Base-by-base conservation (phyloP, 2,329 filamentous ascomycete genomes). In the Leptographium lundbergii region DNA sequence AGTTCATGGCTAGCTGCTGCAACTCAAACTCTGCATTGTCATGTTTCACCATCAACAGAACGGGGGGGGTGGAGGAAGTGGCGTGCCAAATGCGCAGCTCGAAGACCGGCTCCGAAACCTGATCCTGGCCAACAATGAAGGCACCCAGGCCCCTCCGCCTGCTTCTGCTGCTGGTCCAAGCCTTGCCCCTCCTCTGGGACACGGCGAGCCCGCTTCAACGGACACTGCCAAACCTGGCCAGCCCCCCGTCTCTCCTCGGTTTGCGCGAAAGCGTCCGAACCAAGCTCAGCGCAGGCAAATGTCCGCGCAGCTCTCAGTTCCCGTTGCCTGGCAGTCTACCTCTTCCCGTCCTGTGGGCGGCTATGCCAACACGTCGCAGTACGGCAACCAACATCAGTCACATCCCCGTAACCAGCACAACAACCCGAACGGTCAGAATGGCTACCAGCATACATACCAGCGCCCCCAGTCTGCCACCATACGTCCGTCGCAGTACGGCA, bases 231-330 rank as follows among this genome's bases (percentile, higher is more conserved):
- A 53, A 6, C 45, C 50, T 42, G 54, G 47, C 17, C 54, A 45
- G 25, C 47, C 61, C 4, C 60, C 62, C 2, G 53, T 47, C 2
- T 61, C 63, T 22, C 63, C 61, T 1, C 36, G 36, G 32, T 39
- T 56, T 9, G 42, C 64, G 56, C 72, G 73, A 64, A 82, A 77
- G 64, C 79, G 82, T 25, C 77, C 74, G 3, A 86, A 86, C 61
- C 83, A 86, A 66, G 82, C 82, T 1, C 80, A 85, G 64, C 75
- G 82, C 55, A 77, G 82, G 25, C 81, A 85, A 65, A 81, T 84
- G 79, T 83, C 76, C 59, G 75, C 81, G 5, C 78, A 85, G 63
- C 65, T 84, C 22, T 76, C 79, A 0, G 78, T 85, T 53, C 75
- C 80, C 5, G 74, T 85, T 57, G 79, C 83, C 61, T 68, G 74